Percentiles rank a stretch among this genome's conserved stretches.
These are phyloP conservation scores for Rhizomucor miehei DNA, from an alignment of 371 early-diverging fungal species.

Conservation along the genomic window DNA sequence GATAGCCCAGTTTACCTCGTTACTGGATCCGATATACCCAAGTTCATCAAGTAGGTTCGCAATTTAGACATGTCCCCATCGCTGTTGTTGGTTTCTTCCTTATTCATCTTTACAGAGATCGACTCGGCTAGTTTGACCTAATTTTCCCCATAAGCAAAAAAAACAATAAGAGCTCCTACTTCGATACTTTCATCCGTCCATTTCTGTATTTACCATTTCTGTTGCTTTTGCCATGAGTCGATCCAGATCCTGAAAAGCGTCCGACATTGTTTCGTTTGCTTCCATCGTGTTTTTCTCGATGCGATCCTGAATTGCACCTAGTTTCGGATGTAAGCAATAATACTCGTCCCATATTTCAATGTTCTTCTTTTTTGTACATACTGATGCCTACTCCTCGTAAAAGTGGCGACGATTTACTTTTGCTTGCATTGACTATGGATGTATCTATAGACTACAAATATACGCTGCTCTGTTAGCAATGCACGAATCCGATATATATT, in stretches of 20 bases:
- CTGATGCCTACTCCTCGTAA: conserved; percentile 43
- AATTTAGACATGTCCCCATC: conserved; percentile 55
- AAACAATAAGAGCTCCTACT: no score
- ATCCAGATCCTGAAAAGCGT: conserved; percentile 86
- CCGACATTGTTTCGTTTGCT: conserved; percentile 65
- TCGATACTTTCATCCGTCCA: background rate
- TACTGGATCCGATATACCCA: conserved; percentile 87
- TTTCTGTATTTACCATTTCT: conserved; percentile 70
- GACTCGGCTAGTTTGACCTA: conserved; percentile 71
- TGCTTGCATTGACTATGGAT: no score
- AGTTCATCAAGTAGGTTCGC: conserved; percentile 70
- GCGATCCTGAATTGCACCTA: conserved; percentile 74
- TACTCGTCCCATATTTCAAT: background rate
- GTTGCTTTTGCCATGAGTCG: conserved; percentile 82
- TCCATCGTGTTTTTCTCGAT: conserved; percentile 62
- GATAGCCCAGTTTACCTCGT: conserved; percentile 55
- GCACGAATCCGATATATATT: background rate
- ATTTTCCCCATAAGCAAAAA: background rate
- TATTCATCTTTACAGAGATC: conserved; percentile 63
- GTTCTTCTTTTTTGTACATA: conserved; percentile 10
- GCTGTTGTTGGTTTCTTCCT: conserved; percentile 36
- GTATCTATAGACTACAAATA: no score
- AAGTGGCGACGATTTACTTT: conserved; percentile 1
- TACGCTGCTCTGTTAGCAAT: no score
- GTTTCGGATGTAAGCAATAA: background rate